Conservation (phyloP, 164 flowering plant species). For the grape (Vitis vinifera) region DNA sequence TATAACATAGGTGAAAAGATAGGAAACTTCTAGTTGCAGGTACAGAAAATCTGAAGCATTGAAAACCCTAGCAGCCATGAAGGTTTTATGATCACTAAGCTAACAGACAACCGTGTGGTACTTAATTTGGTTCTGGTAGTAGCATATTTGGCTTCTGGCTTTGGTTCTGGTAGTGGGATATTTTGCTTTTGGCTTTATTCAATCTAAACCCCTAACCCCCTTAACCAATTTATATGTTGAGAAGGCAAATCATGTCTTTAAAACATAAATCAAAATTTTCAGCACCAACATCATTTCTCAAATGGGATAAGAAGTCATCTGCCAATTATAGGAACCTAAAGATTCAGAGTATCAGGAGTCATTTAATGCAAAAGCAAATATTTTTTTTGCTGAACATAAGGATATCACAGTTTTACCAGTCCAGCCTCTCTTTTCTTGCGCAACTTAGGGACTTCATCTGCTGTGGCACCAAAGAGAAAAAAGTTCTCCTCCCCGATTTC, state of each 20-base stretch:
- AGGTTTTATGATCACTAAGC: too few species aligned
- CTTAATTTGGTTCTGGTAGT: too few species aligned
- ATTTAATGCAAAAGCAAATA: neutral
- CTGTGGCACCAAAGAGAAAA: conserved; percentile 93
- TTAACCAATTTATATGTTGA: too few species aligned
- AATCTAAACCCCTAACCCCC: too few species aligned
- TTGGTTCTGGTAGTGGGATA: too few species aligned
- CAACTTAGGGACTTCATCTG: conserved; percentile 83
- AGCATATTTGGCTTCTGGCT: too few species aligned
- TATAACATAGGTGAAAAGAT: too few species aligned
- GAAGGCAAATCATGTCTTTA: neutral
- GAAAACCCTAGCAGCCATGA: too few species aligned
- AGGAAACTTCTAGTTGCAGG: neutral
- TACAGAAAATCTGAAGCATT: neutral
- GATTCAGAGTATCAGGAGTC: neutral
- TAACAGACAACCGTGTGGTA: too few species aligned
- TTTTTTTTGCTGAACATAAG: neutral
- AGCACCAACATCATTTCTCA: neutral
- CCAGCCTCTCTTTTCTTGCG: conserved; percentile 95
- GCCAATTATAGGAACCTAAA: neutral
- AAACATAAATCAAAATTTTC: neutral
- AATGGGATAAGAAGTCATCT: neutral
- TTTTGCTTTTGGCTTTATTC: too few species aligned
- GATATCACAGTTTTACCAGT: conserved; percentile 45
- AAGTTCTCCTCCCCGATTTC: conserved; percentile 91